Evolutionary conservation across 1,284 basidiomycete genomes (phyloP), one percentile per base, ranked within the genome.

Genomic region (Cystobasidium pallidum): DNA sequence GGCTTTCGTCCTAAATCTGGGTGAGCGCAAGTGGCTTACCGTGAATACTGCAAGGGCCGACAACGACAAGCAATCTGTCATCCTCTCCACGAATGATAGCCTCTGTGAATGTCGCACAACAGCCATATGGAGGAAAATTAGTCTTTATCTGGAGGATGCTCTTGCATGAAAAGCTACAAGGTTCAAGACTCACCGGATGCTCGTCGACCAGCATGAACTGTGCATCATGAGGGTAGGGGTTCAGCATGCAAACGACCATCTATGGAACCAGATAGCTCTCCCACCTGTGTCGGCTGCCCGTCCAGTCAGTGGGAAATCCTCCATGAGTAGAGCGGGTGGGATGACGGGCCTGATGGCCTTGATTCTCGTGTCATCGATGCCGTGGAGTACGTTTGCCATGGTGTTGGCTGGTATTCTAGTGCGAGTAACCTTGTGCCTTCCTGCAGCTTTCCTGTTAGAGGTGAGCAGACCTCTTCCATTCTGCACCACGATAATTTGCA

Each of bases 21-120:
- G 8, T n/a, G 62, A 21, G 3, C n/a, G 0, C n/a, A 30, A 49
- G 43, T 45, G 43, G 21, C 66, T 17, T 43, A 71, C 68, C 89
- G 82, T 97, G 90, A 2, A 97, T 91, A 0, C 92, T 95, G 82
- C 93, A 97, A 24, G 93, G 94, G 8, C 92, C 94, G 68, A 78
- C 73, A 36, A 77, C 88, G 6, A 97, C 92, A 65, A 94, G 82
- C 26, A 97, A 84, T 68, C 93, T 87, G 82, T 96, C 93, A 81
- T 96, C 93, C 72, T 89, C 86, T 24, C 92, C 92, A 75, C 68
- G 68, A 43, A 71, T 58, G 51, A 71, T 71, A 13, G 68, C 68
- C 68, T 71, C 68, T 71, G 59, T 32, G 21, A 10, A 30, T 41
- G 8, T 15, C 8, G n/a, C 19, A 8, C 11, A 45, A 19, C 21